Evolutionary conservation across 2,329 filamentous ascomycete species (phyloP).

Genomic region (Alternaria solani): DNA sequence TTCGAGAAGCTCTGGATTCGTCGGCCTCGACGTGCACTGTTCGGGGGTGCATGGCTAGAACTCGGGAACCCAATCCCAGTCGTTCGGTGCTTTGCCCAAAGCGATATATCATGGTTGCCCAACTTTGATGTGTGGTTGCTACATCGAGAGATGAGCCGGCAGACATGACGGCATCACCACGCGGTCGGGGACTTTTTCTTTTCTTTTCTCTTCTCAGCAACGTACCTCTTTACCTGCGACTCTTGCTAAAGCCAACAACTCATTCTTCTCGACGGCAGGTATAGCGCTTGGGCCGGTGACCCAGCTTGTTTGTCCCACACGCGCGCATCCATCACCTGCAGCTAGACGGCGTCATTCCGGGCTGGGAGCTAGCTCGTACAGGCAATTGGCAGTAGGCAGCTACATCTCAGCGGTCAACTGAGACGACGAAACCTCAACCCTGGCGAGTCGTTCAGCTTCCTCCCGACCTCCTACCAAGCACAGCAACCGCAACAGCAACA

Average conservation of each 20-base stretch:
- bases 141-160: constrained; percentile 15
- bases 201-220: neutral
- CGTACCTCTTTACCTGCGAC: neutral
- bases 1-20: constrained; percentile 32
- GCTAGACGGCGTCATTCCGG: constrained; percentile 33
- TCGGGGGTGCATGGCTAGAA: constrained; percentile 10
- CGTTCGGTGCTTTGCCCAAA: constrained; percentile 15
- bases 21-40: constrained; percentile 5
- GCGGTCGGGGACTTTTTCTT: constrained; percentile 11
- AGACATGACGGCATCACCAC: constrained; percentile 34
- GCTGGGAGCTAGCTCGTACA: constrained; percentile 29
- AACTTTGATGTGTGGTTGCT: constrained; percentile 14
- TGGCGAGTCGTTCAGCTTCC: constrained; percentile 34
- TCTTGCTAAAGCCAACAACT: neutral
- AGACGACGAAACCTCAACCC: constrained; percentile 26
- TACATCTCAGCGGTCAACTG: constrained; percentile 28
- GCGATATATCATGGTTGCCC: constrained; percentile 18
- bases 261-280: neutral
- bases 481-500: constrained; percentile 17
- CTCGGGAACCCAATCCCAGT: constrained; percentile 8
- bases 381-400: constrained; percentile 38
- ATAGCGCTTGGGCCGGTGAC: neutral
- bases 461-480: constrained; percentile 20
- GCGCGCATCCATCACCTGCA: constrained; percentile 25
- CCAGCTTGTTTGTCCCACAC: constrained; percentile 14